Percentiles rank a stretch among this genome's conserved stretches.
phyloP scores from a whole-genome alignment of 345 rosid species.

The Hypericum perforatum region DNA sequence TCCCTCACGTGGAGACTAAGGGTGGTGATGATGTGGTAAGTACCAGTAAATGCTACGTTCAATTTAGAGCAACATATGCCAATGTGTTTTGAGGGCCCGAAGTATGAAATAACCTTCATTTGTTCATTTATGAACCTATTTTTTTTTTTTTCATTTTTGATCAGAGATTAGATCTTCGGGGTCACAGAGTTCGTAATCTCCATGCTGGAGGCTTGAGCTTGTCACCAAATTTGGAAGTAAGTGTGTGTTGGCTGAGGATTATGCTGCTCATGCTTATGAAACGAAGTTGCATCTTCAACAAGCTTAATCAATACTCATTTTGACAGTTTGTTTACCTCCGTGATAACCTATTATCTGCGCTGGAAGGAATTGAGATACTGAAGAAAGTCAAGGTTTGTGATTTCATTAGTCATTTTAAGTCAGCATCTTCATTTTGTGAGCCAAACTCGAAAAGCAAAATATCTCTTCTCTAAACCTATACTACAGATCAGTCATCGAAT shows the following conservation, averaged over 20 bases:
- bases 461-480: no score
- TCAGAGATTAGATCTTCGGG: constrained; percentile 95
- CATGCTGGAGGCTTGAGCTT: constrained; percentile 69
- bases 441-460: no score
- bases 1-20: constrained; percentile 88
- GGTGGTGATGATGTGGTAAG: constrained; percentile 94
- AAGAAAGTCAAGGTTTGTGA: constrained; percentile 81
- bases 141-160: constrained; percentile 13
- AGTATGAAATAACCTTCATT: background rate
- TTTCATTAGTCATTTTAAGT: background rate
- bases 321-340: constrained; percentile 94
- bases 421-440: constrained; percentile 1
- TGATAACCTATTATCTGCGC: constrained; percentile 75
- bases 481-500: no score
- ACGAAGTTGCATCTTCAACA: background rate
- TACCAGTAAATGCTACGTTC: background rate
- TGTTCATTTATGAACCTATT: constrained; percentile 4
- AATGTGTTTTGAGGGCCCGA: no score
- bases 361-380: constrained; percentile 92
- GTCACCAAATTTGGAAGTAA: constrained; percentile 85
- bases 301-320: constrained; percentile 17
- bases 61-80: no score
- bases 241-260: background rate
- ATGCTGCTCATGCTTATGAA: background rate
- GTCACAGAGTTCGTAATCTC: constrained; percentile 79